Percentiles rank a stretch among this genome's conserved stretches.
phyloP scores from a whole-genome alignment of 495 filamentous ascomycete genomes.

The Penicillium odoratum region DNA sequence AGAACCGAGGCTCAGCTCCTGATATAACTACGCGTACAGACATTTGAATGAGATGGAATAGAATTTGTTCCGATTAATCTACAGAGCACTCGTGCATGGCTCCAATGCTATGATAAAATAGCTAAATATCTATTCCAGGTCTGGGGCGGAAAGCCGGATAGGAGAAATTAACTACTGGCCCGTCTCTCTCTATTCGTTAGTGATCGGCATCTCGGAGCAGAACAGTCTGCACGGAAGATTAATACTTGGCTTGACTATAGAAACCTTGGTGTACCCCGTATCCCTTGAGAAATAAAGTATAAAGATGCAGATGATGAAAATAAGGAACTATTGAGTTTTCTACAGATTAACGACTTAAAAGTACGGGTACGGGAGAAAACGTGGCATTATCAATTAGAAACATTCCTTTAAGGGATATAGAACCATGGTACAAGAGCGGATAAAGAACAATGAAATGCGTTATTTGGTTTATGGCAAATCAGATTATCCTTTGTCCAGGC shows the following conservation, averaged over 20 bases:
- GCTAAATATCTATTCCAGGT: not conserved
- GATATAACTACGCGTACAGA: not conserved
- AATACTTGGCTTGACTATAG: not conserved
- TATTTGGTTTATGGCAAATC: not conserved
- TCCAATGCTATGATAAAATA: too few species aligned
- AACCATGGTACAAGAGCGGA: not conserved
- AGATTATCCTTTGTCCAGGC: not conserved
- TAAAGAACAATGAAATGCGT: not conserved
- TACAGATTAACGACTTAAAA: too few species aligned
- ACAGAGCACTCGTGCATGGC: too few species aligned
- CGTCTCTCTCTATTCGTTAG: constrained; percentile 9
- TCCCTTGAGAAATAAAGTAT: not conserved
- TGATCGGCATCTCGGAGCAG: constrained; percentile 4
- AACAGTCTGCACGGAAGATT: not conserved
- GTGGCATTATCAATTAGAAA: not conserved
- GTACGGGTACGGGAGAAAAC: not conserved
- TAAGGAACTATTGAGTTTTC: too few species aligned
- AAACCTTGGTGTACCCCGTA: not conserved
- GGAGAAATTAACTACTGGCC: constrained; percentile 13
- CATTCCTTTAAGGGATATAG: not conserved
- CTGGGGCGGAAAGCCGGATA: not conserved
- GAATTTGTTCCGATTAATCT: too few species aligned
- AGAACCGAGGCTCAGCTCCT: not conserved
- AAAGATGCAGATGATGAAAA: not conserved
- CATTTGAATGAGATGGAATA: too few species aligned